Conservation (phyloP, 2,329 filamentous ascomycete species). For the Aureobasidium sp. region DNA sequence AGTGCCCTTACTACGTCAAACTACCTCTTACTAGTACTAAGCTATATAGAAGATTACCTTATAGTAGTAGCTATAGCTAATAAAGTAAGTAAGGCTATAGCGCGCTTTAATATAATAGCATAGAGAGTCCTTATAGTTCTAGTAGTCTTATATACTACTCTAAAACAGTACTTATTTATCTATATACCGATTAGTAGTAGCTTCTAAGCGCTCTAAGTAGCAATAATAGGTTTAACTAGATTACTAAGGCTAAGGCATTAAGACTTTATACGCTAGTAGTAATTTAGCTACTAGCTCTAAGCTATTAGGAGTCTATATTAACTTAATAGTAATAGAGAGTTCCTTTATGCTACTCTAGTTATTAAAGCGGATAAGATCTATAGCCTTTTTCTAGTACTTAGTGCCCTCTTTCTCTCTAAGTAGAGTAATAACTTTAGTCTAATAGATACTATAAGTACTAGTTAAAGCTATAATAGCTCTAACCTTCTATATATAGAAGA, state of each 20-base stretch:
- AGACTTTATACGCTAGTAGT: background rate
- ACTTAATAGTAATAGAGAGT: background rate
- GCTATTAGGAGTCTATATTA: background rate
- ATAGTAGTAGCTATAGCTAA: background rate
- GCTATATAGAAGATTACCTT: background rate
- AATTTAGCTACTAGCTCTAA: background rate
- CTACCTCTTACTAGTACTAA: background rate
- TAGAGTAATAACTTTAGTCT: background rate
- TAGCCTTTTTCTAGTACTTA: background rate
- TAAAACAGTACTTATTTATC: background rate
- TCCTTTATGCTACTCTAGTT: background rate
- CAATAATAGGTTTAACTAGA: background rate
- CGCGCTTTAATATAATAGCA: background rate
- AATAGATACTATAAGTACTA: background rate
- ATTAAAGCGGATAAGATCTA: background rate
- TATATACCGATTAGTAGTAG: background rate
- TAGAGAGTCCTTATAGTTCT: background rate
- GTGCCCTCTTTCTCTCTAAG: background rate
- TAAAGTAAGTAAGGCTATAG: background rate
- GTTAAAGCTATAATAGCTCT: background rate
- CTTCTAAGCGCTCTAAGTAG: background rate
- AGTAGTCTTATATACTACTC: background rate
- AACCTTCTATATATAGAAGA: background rate
- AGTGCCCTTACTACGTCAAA: background rate
- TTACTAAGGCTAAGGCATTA: background rate